Evolutionary conservation across 225 moss, liverwort and hornwort species (phyloP).

Genomic region (Marchantia polymorpha): DNA sequence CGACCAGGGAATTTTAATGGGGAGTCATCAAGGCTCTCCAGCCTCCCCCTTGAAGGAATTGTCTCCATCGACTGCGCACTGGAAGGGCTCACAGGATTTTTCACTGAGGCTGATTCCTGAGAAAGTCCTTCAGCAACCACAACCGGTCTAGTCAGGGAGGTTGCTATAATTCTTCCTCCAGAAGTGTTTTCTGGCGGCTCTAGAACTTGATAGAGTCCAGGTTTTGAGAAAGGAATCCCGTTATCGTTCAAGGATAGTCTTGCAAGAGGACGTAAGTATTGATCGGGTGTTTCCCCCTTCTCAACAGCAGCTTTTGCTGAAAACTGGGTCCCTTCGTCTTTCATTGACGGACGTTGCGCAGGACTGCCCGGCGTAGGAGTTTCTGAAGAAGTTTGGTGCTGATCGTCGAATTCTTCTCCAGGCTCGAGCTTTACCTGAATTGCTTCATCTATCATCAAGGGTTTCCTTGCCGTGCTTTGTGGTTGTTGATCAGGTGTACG

Average conservation of each 20-base stretch:
- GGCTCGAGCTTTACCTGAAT: neutral
- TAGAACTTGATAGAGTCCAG: slow-evolving; percentile 23
- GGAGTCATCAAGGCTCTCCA: neutral
- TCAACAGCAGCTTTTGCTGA: neutral
- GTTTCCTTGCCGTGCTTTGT: neutral
- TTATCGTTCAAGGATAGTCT: slow-evolving; percentile 14
- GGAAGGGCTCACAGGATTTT: neutral
- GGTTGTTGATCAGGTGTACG: neutral
- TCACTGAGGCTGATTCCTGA: neutral
- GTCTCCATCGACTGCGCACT: neutral
- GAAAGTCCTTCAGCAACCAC: neutral
- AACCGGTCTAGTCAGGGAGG: neutral
- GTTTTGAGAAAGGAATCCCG: slow-evolving; percentile 8
- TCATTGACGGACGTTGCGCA: neutral
- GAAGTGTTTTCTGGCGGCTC: neutral
- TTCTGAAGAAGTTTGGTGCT: neutral
- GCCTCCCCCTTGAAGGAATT: neutral
- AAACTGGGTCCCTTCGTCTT: slow-evolving; percentile 7
- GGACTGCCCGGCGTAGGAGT: neutral
- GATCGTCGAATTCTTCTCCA: neutral
- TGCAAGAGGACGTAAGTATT: slow-evolving; percentile 2
- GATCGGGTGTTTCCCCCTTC: no score
- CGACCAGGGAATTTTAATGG: neutral
- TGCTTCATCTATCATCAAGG: slow-evolving; percentile 4
- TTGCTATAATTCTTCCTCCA: slow-evolving; percentile 15